Evolutionary conservation across 2,329 filamentous ascomycete genomes (phyloP).

Genomic region (Pseudofabraea citricarpa): DNA sequence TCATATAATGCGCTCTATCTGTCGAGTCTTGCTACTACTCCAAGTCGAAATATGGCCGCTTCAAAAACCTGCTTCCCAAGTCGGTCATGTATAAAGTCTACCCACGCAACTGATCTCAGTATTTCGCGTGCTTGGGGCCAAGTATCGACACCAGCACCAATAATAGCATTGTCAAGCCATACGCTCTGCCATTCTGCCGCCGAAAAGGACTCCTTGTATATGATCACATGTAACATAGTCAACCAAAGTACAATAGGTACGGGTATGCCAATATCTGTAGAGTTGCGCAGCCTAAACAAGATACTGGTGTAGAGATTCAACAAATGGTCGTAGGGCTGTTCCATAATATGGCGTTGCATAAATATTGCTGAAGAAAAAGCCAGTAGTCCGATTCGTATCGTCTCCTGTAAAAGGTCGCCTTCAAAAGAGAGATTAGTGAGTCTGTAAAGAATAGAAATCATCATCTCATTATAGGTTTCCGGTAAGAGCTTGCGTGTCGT

Average conservation of each 20-base stretch:
- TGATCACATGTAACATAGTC: neutral
- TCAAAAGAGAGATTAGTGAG: conserved; percentile 28
- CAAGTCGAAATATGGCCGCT: neutral
- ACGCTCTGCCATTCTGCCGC: neutral
- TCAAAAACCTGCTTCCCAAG: neutral
- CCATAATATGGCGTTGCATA: neutral
- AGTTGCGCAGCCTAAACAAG: neutral
- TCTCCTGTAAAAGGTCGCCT: conserved; percentile 24
- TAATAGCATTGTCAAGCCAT: neutral
- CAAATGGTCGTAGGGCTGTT: neutral
- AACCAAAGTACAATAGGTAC: neutral
- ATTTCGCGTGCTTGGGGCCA: neutral
- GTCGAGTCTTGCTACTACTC: neutral
- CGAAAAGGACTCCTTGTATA: neutral
- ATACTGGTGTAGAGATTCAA: neutral
- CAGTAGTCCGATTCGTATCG: conserved; percentile 32
- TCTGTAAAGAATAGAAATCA: conserved; percentile 34
- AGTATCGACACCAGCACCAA: neutral
- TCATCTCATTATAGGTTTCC: conserved; percentile 21
- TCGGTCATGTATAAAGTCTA: neutral
- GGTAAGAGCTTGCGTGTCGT: conserved; percentile 15
- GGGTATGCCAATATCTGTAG: neutral
- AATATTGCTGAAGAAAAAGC: conserved; percentile 32
- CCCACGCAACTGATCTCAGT: neutral
- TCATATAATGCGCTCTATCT: too few relatives aligned